A percentile compares a stretch with the other conserved stretches of the same genome.
These are phyloP conservation scores for Zygosaccharomyces siamensis DNA, from an alignment of 805 yeast genomes.

Conservation along the genomic window DNA sequence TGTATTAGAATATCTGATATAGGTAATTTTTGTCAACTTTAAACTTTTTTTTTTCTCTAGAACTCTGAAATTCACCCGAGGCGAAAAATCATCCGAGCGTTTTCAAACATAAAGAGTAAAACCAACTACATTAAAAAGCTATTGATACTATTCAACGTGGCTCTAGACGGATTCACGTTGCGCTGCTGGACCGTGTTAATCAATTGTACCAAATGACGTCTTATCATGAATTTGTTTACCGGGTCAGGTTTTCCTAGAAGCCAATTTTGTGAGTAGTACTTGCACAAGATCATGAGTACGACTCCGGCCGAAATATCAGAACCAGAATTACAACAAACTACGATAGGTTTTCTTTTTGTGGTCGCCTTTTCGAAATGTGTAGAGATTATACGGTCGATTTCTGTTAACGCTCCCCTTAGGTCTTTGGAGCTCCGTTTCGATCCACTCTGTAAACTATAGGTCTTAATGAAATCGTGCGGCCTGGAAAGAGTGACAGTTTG, in stretches of 20 bases:
- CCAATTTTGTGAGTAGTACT: slow-evolving; percentile 44
- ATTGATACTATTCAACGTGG: slow-evolving; percentile 70
- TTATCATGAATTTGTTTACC: slow-evolving; percentile 48
- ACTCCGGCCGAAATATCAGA: slow-evolving; percentile 64
- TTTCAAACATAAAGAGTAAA: not conserved
- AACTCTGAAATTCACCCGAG: not conserved
- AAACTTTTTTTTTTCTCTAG: not conserved
- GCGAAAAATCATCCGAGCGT: not conserved
- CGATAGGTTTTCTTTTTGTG: slow-evolving; percentile 20
- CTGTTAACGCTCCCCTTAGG: slow-evolving; percentile 46
- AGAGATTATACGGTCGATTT: slow-evolving; percentile 34
- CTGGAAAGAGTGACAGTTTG: slow-evolving; percentile 9
- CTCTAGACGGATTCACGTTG: slow-evolving; percentile 70
- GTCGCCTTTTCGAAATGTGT: not conserved
- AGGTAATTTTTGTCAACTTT: not conserved
- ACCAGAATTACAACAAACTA: slow-evolving; percentile 60
- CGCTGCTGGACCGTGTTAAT: slow-evolving; percentile 37
- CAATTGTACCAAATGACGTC: slow-evolving; percentile 51
- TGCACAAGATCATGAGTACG: slow-evolving; percentile 47
- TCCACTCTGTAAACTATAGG: slow-evolving; percentile 31
- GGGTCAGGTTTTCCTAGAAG: slow-evolving; percentile 11
- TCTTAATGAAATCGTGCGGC: slow-evolving; percentile 1
- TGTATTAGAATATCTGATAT: not conserved
- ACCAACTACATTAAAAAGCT: slow-evolving; percentile 45
- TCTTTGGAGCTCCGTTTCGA: slow-evolving; percentile 65